These are phyloP conservation scores for Peziza echinospora DNA, from an alignment of 495 filamentous ascomycete species.

Conservation along the genomic window DNA sequence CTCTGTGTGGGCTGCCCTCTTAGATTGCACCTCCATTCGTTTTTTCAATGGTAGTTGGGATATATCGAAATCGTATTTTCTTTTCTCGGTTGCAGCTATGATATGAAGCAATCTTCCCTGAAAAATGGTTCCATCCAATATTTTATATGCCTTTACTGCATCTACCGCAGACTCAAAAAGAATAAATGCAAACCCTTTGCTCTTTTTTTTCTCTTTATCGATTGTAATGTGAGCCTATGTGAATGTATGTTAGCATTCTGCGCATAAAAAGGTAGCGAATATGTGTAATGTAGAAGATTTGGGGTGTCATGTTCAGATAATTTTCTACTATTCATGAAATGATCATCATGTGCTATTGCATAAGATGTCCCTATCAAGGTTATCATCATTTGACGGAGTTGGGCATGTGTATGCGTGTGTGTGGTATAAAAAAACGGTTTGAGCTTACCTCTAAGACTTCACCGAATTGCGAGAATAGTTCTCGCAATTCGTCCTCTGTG, in stretches of 20 bases:
- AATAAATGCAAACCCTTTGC: conserved; percentile 79
- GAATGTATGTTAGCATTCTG: conserved; percentile 17
- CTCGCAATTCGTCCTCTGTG: conserved; percentile 53
- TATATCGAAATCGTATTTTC: conserved; percentile 61
- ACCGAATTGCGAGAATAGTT: conserved; percentile 48
- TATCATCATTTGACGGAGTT: conserved; percentile 56
- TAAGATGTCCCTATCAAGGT: conserved; percentile 99
- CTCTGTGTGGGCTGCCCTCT: conserved; percentile 55
- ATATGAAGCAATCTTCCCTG: conserved; percentile 84
- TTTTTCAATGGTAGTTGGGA: conserved; percentile 84
- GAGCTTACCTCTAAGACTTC: conserved; percentile 75
- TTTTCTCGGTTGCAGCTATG: conserved; percentile 57
- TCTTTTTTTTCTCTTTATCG: conserved; percentile 37
- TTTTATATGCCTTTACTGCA: conserved; percentile 54
- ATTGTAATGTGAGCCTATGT: conserved; percentile 59
- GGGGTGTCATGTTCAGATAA: conserved; percentile 12
- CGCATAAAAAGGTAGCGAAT: conserved; percentile 11
- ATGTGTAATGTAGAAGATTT: conserved; percentile 21
- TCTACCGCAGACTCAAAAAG: conserved; percentile 46
- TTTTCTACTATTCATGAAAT: conserved; percentile 28
- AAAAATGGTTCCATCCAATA: conserved; percentile 59
- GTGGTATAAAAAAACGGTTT: no score
- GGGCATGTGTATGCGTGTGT: conserved; percentile 10
- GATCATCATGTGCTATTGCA: conserved; percentile 73
- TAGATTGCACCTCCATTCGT: conserved; percentile 67